Conservation (phyloP, 805 yeast genomes). For the Candida fluviatilis region DNA sequence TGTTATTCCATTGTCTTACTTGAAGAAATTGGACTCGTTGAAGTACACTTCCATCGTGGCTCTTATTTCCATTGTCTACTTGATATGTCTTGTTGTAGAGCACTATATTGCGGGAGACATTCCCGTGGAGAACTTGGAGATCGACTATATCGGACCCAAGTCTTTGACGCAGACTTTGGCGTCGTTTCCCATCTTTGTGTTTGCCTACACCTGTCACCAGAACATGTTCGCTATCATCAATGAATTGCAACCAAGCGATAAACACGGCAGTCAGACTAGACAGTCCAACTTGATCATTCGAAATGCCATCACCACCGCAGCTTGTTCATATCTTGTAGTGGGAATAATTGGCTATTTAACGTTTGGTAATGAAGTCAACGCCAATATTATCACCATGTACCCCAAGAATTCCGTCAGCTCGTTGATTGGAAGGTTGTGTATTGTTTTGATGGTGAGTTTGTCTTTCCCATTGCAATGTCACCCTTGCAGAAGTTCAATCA, state of each 20-base stretch:
- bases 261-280: constrained; percentile 36
- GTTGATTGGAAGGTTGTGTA: constrained; percentile 52
- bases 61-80: constrained; percentile 58
- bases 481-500: constrained; percentile 71
- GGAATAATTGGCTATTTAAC: constrained; percentile 70
- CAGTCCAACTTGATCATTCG: constrained; percentile 47
- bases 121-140: constrained; percentile 11
- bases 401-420: constrained; percentile 47
- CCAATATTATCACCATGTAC: constrained; percentile 69
- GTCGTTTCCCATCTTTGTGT: constrained; percentile 69
- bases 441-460: constrained; percentile 69
- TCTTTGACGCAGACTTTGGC: constrained; percentile 40
- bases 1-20: constrained; percentile 59
- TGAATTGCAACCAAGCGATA: constrained; percentile 47
- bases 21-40: constrained; percentile 62
- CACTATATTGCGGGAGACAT: constrained; percentile 37
- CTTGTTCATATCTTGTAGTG: constrained; percentile 54
- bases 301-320: constrained; percentile 54
- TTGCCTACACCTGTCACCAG: constrained; percentile 81
- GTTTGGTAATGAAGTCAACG: constrained; percentile 61
- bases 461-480: constrained; percentile 79
- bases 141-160: constrained; percentile 38
- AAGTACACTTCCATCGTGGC: constrained; percentile 72
- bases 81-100: constrained; percentile 51
- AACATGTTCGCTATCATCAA: constrained; percentile 74